These are phyloP conservation scores for Coemansia nantahalensis DNA, from an alignment of 192 early-diverging fungal genomes.

Conservation along the genomic window DNA sequence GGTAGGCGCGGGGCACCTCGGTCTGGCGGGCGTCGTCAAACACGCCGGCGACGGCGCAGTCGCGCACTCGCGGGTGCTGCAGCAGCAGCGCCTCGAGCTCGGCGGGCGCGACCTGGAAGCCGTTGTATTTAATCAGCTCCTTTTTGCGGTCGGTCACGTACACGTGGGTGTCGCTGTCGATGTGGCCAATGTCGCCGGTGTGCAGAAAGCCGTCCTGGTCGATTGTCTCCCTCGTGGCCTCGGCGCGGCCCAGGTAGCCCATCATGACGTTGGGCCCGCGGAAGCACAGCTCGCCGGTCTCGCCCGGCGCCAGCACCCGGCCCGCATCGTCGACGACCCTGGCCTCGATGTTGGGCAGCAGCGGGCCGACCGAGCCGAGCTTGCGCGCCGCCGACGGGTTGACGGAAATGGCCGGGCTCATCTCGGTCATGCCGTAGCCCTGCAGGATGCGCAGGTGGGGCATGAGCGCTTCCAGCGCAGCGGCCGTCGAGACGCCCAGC, in stretches of 20 bases:
- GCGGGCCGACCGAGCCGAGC: constrained; percentile 60
- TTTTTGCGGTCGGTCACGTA: constrained; percentile 74
- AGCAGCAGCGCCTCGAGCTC: constrained; percentile 75
- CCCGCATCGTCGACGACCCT: constrained; percentile 65
- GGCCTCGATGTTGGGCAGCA: constrained; percentile 70
- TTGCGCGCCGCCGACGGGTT: constrained; percentile 2
- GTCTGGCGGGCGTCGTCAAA: constrained; percentile 58
- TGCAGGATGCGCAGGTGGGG: constrained; percentile 45
- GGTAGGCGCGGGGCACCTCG: constrained; percentile 34
- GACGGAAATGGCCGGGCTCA: constrained; percentile 30
- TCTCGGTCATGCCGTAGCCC: constrained; percentile 66
- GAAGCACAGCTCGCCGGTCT: constrained; percentile 80
- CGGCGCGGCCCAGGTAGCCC: constrained; percentile 76
- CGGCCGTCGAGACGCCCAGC: constrained; percentile 48
- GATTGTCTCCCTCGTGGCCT: constrained; percentile 67
- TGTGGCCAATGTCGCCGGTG: constrained; percentile 75
- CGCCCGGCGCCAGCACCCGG: constrained; percentile 11
- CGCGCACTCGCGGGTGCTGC: constrained; percentile 61
- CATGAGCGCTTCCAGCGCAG: constrained; percentile 27
- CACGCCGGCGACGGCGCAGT: constrained; percentile 64
- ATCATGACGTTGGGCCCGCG: constrained; percentile 84
- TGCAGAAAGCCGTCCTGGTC: constrained; percentile 75
- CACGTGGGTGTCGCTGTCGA: constrained; percentile 58
- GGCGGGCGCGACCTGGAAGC: constrained; percentile 77
- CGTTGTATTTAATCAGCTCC: constrained; percentile 92